A percentile compares a stretch with the other conserved stretches of the same genome.
Conservation (phyloP, 495 filamentous ascomycete species). For the Podospora fimiseda region DNA sequence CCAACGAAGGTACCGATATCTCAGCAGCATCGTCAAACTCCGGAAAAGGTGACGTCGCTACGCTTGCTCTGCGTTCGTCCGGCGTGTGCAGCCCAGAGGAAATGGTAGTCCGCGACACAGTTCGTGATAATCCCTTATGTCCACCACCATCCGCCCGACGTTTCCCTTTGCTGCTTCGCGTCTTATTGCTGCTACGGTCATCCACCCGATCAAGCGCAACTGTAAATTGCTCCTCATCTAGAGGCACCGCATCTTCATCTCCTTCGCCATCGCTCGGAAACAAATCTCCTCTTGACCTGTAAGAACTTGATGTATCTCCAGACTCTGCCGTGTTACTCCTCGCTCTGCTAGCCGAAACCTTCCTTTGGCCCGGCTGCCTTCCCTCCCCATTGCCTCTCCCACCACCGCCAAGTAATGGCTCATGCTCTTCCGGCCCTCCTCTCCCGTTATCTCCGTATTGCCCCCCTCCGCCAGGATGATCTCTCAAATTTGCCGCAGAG, state of each 20-base stretch:
- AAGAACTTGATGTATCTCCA: conserved; percentile 76
- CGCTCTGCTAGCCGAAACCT: conserved; percentile 42
- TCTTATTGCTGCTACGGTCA: conserved; percentile 65
- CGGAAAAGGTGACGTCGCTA: conserved; percentile 26
- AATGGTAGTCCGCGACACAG: conserved; percentile 43
- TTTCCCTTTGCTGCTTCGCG: conserved; percentile 55
- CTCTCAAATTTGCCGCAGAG: conserved; percentile 82
- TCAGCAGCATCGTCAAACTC: conserved; percentile 24
- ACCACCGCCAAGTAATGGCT: conserved; percentile 62
- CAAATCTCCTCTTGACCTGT: conserved; percentile 87
- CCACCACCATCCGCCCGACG: conserved; percentile 46
- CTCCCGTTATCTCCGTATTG: conserved; percentile 3
- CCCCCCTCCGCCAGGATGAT: conserved; percentile 62
- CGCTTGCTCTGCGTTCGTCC: conserved; percentile 27
- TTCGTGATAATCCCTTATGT: conserved; percentile 43
- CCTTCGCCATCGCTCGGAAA: conserved; percentile 88
- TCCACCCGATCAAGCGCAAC: conserved; percentile 68
- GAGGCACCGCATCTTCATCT: conserved; percentile 81
- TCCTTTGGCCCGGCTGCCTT: conserved; percentile 24
- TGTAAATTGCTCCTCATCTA: conserved; percentile 82
- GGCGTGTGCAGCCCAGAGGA: conserved; percentile 40
- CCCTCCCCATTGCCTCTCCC: conserved; percentile 39
- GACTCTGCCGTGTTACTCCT: conserved; percentile 78
- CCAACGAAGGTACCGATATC: conserved; percentile 49
- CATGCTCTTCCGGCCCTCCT: conserved; percentile 51